A percentile compares a stretch with the other conserved stretches of the same genome.
These are phyloP conservation scores for Penicillium janthinellum DNA, from an alignment of 2,329 filamentous ascomycete species.

Conservation along the genomic window DNA sequence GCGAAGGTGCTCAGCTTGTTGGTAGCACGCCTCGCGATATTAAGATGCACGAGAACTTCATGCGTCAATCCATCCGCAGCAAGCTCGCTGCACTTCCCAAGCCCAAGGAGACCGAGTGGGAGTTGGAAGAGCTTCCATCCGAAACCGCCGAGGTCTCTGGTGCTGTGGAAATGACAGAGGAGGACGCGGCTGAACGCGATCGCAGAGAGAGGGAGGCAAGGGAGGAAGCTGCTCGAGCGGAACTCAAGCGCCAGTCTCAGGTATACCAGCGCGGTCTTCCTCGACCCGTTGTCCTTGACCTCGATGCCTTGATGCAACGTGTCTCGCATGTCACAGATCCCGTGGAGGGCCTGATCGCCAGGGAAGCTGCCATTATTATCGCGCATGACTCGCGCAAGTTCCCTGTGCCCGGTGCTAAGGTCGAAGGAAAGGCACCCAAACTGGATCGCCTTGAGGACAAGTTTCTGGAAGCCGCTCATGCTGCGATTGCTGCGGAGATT, in stretches of 20 bases:
- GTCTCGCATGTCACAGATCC: slow-evolving; percentile 65
- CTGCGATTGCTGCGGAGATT: slow-evolving; percentile 73
- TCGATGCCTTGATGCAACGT: slow-evolving; percentile 66
- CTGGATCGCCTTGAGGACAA: slow-evolving; percentile 70
- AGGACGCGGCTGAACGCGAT: slow-evolving; percentile 75
- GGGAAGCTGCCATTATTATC: slow-evolving; percentile 77
- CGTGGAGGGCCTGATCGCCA: slow-evolving; percentile 69
- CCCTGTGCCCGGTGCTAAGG: slow-evolving; percentile 67
- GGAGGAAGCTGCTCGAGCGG: slow-evolving; percentile 67
- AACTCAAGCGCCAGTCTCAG: slow-evolving; percentile 82
- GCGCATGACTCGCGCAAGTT: slow-evolving; percentile 78
- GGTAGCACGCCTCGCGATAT: slow-evolving; percentile 77
- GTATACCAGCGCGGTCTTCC: slow-evolving; percentile 87
- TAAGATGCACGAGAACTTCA: slow-evolving; percentile 67
- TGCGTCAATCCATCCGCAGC: slow-evolving; percentile 65
- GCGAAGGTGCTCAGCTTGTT: slow-evolving; percentile 65
- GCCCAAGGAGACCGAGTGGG: slow-evolving; percentile 92
- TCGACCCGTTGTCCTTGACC: slow-evolving; percentile 71
- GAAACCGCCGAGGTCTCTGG: slow-evolving; percentile 66
- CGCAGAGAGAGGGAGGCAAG: slow-evolving; percentile 62
- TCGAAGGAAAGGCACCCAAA: slow-evolving; percentile 62
- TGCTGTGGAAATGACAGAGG: slow-evolving; percentile 58
- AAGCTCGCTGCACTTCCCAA: slow-evolving; percentile 79
- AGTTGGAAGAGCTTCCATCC: slow-evolving; percentile 81
- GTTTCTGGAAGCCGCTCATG: slow-evolving; percentile 71